Evolutionary conservation across 2,329 filamentous ascomycete genomes (phyloP), one percentile per base, ranked within the genome.

Genomic region (Cercospora sesami): DNA sequence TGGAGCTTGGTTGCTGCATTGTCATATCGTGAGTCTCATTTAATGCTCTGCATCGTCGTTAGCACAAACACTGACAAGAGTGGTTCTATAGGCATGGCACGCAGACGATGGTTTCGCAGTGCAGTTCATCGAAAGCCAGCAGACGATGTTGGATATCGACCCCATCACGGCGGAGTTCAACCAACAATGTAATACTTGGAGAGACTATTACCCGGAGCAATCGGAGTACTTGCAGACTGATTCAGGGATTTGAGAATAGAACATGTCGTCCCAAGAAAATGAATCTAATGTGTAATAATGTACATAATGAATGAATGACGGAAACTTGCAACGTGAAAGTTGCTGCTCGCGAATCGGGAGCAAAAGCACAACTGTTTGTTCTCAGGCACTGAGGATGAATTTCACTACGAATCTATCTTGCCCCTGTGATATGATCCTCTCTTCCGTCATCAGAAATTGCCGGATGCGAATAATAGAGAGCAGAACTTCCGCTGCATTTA

Each of bases 1-100:
- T 0, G 81, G 81, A 5, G 76, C 80, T 1, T 83, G 81, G 81
- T 71, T 81, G 14, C 73, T 81, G 72, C 80, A 82, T 67, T 81
- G 80, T 65, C 80, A 82, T 72, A 80, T 81, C 65, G 79, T 74
- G 61, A 68, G 73, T 33, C 30, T 4, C 28, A 7, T 30, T 7
- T 30, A 6, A 30, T 30, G 28, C 28, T 30, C 28, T 30, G 8
- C 28, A 30, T 30, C 28, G 8, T 30, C 8, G 28, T 6, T 30
- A 7, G 8, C 28, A 30, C 28, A 30, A 30, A 30, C 8, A 30
- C 28, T 30, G 28, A 30, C 28, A 7, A 30, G 5, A 30, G 28
- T 30, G 28, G n/a, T 30, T 30, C 28, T 7, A 30, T 30, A 30
- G 28, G 71, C 73, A 21, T 78, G 77, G 77, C 77, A 78, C 65